Percentiles rank a stretch among this genome's conserved stretches.
These are phyloP conservation scores for Tagetes erecta DNA, from an alignment of 129 eudicot genomes.

Conservation along the genomic window DNA sequence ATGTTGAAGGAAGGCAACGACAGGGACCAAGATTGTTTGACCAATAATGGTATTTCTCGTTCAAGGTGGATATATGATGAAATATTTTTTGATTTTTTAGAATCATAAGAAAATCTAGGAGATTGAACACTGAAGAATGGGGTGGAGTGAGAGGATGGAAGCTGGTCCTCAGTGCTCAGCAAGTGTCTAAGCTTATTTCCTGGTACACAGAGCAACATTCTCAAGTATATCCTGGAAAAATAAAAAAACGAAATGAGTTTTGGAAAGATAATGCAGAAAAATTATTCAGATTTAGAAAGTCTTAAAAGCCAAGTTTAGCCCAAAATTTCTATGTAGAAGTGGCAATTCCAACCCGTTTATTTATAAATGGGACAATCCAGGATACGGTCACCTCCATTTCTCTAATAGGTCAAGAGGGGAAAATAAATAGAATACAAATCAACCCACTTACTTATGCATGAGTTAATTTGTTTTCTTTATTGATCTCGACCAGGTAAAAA, in stretches of 20 bases:
- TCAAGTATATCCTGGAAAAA: conserved; percentile 75
- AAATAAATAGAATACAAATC: background rate
- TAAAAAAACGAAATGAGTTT: conserved; percentile 4
- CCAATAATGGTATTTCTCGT: conserved; percentile 66
- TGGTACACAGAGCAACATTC: conserved; percentile 87
- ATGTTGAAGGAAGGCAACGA: conserved; percentile 57
- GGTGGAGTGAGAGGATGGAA: conserved; percentile 62
- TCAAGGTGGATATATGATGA: conserved; percentile 79
- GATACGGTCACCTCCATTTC: background rate
- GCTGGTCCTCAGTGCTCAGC: conserved; percentile 58
- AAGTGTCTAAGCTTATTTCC: conserved; percentile 79
- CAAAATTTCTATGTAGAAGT: background rate
- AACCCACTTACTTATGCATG: background rate
- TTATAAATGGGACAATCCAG: conserved; percentile 3
- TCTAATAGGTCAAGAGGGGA: background rate
- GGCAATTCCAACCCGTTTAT: background rate
- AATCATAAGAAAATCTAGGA: conserved; percentile 50
- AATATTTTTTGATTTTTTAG: conserved; percentile 55
- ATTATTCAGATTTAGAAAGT: conserved; percentile 11
- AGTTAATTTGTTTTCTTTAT: background rate
- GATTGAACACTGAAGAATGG: conserved; percentile 65
- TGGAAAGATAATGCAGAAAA: conserved; percentile 8
- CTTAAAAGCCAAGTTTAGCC: background rate
- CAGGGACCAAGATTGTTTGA: conserved; percentile 92
- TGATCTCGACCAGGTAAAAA: background rate